These are phyloP conservation scores for Euphrasia confusa DNA, from an alignment of 257 asterid species.

Conservation along the genomic window DNA sequence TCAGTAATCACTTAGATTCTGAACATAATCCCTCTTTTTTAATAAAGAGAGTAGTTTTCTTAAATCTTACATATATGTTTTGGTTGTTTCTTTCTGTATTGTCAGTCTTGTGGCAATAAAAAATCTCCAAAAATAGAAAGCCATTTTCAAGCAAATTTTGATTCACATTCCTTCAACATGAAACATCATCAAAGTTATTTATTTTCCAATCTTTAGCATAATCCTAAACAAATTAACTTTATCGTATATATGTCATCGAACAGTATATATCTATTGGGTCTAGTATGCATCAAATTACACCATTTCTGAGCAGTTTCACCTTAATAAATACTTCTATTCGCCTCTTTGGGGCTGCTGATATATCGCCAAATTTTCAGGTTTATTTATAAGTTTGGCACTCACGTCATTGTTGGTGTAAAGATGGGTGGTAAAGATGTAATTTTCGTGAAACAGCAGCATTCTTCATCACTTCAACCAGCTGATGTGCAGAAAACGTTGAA, in stretches of 20 bases:
- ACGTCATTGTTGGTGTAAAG: slow-evolving; percentile 85
- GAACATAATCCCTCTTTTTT: no score
- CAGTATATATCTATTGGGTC: neutral
- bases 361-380: slow-evolving; percentile 48
- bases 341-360: slow-evolving; percentile 17
- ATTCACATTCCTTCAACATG: neutral
- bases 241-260: neutral
- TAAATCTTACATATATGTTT: no score
- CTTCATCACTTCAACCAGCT: slow-evolving; percentile 77
- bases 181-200: no score
- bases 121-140: neutral
- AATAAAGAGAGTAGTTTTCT: no score
- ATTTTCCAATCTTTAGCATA: no score
- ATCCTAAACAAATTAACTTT: no score
- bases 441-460: slow-evolving; percentile 87
- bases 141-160: slow-evolving; percentile 4
- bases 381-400: slow-evolving; percentile 89
- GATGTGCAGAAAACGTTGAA: slow-evolving; percentile 83
- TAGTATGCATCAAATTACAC: no score
- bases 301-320: neutral
- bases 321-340: neutral
- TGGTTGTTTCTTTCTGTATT: slow-evolving; percentile 3
- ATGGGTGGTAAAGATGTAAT: slow-evolving; percentile 98
- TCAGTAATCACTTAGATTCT: neutral
- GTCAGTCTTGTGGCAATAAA: slow-evolving; percentile 2